Base-by-base conservation (phyloP, 2,329 filamentous ascomycete species). In the Byssochlamys sp. region DNA sequence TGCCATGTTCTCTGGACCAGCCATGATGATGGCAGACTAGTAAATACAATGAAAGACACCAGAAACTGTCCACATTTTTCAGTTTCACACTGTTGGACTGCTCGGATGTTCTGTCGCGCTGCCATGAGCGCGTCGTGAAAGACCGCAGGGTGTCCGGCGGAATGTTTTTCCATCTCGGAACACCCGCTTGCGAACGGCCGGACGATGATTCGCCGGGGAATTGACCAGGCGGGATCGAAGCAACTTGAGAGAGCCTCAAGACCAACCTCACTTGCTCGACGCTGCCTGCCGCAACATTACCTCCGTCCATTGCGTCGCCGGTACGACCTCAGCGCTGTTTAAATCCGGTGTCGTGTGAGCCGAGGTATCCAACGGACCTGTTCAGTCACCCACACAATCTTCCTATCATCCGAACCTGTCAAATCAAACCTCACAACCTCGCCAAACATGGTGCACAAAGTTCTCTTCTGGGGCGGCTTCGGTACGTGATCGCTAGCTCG, bases 401-500 rank as follows among this genome's bases (percentile, higher is more conserved):
- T 25, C 19, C 14, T 51, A 14, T 29, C 28, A 19, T 45, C 45
- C 39, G 35, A 39, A n/a, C 31, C 10, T 19, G 19, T 56, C 26
- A n/a, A 51, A 29, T 51, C 45, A 12, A 28, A 50, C n/a, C 57
- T 61, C 64, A 54, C 59, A 61, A 57, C 60, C 54, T 57, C 62
- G 58, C 62, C 54, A 62, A 61, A 62, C 66, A 79, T 78, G 77
- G 75, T 79, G 64, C 75, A 78, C 68, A 80, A 79, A 69, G 75
- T 80, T 60, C 72, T 80, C 62, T 79, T 80, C 72, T 80, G 77
- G 77, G 73, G 75, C 77, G 88, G 88, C 81, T 95, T 96, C 84
- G 92, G 92, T 96, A 85, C 70, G 82, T 80, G 60, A 63, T 65
- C 33, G 11, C 19, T 55, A 51, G 56, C 57, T 58, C 60, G 35